Base-by-base conservation (phyloP, 2,329 filamentous ascomycete species). In the Magnaporthiopsis incrustans region DNA sequence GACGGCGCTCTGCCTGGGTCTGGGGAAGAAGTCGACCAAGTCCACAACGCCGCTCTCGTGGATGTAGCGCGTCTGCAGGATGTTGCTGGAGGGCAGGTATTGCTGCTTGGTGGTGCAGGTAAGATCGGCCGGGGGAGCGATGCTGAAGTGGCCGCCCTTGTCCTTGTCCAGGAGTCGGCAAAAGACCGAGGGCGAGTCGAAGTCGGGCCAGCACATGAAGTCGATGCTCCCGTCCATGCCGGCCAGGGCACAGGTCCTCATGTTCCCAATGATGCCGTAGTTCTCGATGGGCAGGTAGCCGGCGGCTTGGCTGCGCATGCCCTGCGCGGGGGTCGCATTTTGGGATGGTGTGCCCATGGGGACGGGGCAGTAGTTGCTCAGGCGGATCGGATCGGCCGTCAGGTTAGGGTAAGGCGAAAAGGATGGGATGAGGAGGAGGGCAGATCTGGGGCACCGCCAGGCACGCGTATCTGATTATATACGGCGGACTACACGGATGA, bases 161-260 rank as follows among this genome's bases (percentile, higher is more conserved):
- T 89, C 78, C 71, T 89, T 88, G 75, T 92, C 89, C 3, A 92
- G 76, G 22, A 92, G 79, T 57, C 89, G 85, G 71, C 88, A 91
- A 73, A 92, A 92, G 61, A 92, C 76, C 0, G 87, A 88, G 0
- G 89, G 89, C 7, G 89, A 91, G 73, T 92, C 89, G 71, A 92
- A 92, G 68, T 91, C 85, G 3, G 89, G 89, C 86, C 89, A 92
- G 74, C 89, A 92, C 88, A 92, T 89, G 69, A 87, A 91, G 71
- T 91, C 89, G 65, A 92, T 75, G 67, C 88, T 89, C 30, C 89
- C 89, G 70, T 89, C 86, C 71, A 89, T 89, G 68, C 87, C 89
- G 27, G 90, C 82, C n/a, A 91, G 77, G 18, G 89, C 89, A 77
- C 88, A 90, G 1, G 89, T 92, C 70, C 87, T 83, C 89, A 92